Evolutionary conservation across 1,284 basidiomycete genomes (phyloP).

Genomic region (Pyrrhoderma lamaoense): DNA sequence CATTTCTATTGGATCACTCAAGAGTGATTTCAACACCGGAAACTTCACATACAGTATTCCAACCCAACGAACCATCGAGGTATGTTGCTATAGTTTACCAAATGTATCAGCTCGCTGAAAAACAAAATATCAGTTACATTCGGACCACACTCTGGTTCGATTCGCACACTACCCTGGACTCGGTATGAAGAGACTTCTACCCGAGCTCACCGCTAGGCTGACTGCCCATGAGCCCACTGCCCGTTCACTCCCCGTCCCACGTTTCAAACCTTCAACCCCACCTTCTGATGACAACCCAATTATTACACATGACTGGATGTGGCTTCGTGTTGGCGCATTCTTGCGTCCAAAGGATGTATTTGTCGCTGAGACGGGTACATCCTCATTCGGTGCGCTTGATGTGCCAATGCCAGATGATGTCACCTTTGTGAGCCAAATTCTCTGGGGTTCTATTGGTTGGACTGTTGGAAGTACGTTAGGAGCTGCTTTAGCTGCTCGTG

Average conservation of each 20-base stretch:
- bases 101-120: slow-evolving; percentile 17
- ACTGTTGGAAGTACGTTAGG: slow-evolving; percentile 67
- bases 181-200: slow-evolving; percentile 67
- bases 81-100: slow-evolving; percentile 25
- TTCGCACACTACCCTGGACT: slow-evolving; percentile 55
- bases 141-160: slow-evolving; percentile 66
- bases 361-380: slow-evolving; percentile 75
- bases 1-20: slow-evolving; percentile 74
- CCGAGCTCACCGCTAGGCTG: slow-evolving; percentile 56
- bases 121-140: slow-evolving; percentile 61
- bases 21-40: slow-evolving; percentile 89
- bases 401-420: slow-evolving; percentile 65
- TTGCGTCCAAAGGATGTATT: slow-evolving; percentile 75
- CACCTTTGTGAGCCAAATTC: slow-evolving; percentile 65
- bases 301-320: slow-evolving; percentile 79
- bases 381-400: slow-evolving; percentile 72
- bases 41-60: slow-evolving; percentile 74
- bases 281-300: slow-evolving; percentile 33
- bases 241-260: slow-evolving; percentile 40
- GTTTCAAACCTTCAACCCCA: slow-evolving; percentile 42
- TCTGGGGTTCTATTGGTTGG: slow-evolving; percentile 88
- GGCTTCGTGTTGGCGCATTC: slow-evolving; percentile 78
- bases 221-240: slow-evolving; percentile 34
- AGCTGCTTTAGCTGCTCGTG: slow-evolving; percentile 71
- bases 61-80: slow-evolving; percentile 54